Evolutionary conservation across 2,329 filamentous ascomycete species (phyloP).

Genomic region (Sarocladiaceae sp.): DNA sequence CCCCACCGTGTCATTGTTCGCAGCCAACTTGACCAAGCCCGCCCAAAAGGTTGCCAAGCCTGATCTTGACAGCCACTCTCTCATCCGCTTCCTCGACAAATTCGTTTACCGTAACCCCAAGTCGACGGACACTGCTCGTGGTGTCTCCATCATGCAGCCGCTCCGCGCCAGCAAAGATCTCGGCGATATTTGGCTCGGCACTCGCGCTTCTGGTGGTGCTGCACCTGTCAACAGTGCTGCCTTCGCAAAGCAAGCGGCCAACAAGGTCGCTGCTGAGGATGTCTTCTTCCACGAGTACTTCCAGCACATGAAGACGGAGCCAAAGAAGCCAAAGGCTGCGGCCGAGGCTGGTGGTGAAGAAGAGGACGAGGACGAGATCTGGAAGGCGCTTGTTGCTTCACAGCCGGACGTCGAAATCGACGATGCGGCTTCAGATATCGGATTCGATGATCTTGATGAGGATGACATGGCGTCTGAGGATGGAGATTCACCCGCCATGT

Average conservation of each 20-base stretch:
- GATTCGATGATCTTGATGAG: constrained; percentile 42
- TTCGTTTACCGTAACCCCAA: constrained; percentile 98
- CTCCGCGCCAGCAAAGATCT: constrained; percentile 49
- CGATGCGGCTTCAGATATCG: constrained; percentile 49
- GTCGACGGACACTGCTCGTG: constrained; percentile 58
- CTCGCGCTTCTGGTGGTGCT: constrained; percentile 35
- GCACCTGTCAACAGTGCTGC: constrained; percentile 69
- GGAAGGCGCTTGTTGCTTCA: constrained; percentile 81
- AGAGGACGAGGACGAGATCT: constrained; percentile 72
- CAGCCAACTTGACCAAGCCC: constrained; percentile 61
- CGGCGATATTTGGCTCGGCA: constrained; percentile 51
- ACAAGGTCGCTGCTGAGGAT: constrained; percentile 83
- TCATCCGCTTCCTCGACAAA: constrained; percentile 94
- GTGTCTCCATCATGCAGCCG: constrained; percentile 94
- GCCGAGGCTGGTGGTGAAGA: constrained; percentile 49
- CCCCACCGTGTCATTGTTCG: constrained; percentile 83
- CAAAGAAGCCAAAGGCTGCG: constrained; percentile 44
- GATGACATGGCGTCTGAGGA: constrained; percentile 43
- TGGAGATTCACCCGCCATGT: constrained; percentile 28
- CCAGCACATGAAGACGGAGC: constrained; percentile 59
- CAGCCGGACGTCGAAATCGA: constrained; percentile 56
- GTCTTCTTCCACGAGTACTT: constrained; percentile 99
- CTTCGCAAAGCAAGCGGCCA: constrained; percentile 88
- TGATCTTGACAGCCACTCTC: constrained; percentile 80
- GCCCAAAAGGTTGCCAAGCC: constrained; percentile 77